Evolutionary conservation across 306 rosid genomes (phyloP), one percentile per base, ranked within the genome.

Genomic region (Quercus wislizeni): DNA sequence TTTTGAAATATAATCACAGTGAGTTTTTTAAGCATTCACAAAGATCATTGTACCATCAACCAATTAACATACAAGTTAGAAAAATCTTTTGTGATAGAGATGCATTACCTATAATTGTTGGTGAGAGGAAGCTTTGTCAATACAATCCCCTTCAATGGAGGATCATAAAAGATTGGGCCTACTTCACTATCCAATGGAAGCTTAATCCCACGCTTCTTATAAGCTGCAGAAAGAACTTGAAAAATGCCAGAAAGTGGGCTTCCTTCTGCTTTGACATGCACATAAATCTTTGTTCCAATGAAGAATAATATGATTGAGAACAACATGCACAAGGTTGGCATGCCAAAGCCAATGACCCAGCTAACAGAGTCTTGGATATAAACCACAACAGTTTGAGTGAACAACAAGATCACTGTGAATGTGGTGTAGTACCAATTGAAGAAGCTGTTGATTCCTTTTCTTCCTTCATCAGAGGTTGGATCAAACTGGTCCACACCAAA

Each of bases 401-500:
- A 0, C 28, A 91, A 19, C 65, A 92, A 18, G 1, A 88, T 82
- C 20, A 88, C 12, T 0, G 85, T 65, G 15, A 84, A 80, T 0
- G 87, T 54, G 9, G 88, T 74, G 61, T 92, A 92, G 79, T 90
- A 92, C 96, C 92, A 92, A 49, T 94, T 94, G 18, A 90, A 92
- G 78, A 84, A 92, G 81, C 96, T 90, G 6, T 78, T 80, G 46
- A 88, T 83, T 28, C 94, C 93, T 82, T 85, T 86, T 30, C 85
- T 82, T 1, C 98, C 98, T 78, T 87, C 83, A 0, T 83, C 86
- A 0, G 96, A 89, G 1, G 90, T 65, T 2, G 88, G 83, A 13
- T 94, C 97, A 23, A 94, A 94, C 57, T 92, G 99, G 31, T 94
- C 97, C 0, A 91, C 89, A 0, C 97, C 97, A 78, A 94, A 92